Percentiles rank a stretch among this genome's conserved stretches.
phyloP scores from a whole-genome alignment of 2,329 filamentous ascomycete genomes.

The Cytospora piceicola region DNA sequence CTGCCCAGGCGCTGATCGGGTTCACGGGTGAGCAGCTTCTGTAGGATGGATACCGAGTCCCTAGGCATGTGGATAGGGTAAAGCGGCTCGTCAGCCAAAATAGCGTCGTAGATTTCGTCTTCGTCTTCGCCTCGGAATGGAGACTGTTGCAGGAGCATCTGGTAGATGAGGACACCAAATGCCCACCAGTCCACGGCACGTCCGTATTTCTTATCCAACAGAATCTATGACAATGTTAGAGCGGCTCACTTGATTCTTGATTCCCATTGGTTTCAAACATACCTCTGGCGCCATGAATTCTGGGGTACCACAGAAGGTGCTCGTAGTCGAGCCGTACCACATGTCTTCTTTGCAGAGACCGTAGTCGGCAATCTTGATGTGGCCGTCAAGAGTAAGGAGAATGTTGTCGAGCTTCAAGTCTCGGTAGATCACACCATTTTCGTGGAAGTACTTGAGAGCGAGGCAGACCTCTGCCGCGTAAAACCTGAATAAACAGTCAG shows the following conservation, averaged over 20 bases:
- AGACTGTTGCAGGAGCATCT: slow-evolving; percentile 98
- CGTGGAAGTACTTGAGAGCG: slow-evolving; percentile 98
- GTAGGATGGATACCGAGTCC: slow-evolving; percentile 95
- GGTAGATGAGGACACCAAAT: slow-evolving; percentile 97
- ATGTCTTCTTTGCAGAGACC: slow-evolving; percentile 99
- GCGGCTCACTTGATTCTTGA: background rate
- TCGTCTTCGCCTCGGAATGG: slow-evolving; percentile 99
- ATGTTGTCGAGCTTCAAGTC: slow-evolving; percentile 95
- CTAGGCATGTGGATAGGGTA: slow-evolving; percentile 99
- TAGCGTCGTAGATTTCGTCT: slow-evolving; percentile 98
- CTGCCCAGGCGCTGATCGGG: slow-evolving; percentile 91
- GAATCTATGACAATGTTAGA: slow-evolving; percentile 63
- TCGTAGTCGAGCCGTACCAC: slow-evolving; percentile 97
- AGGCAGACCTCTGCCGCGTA: slow-evolving; percentile 97
- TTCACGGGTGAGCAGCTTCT: slow-evolving; percentile 95
- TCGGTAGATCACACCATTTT: slow-evolving; percentile 98
- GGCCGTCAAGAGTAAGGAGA: slow-evolving; percentile 88
- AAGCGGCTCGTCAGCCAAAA: slow-evolving; percentile 93
- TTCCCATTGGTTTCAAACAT: slow-evolving; percentile 37
- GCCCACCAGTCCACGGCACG: slow-evolving; percentile 99
- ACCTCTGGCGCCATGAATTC: slow-evolving; percentile 99
- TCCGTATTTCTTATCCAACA: slow-evolving; percentile 97
- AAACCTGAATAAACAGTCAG: slow-evolving; percentile 63
- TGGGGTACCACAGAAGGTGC: slow-evolving; percentile 98
- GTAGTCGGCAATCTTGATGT: slow-evolving; percentile 98